These are phyloP conservation scores for Monascus ruber DNA, from an alignment of 2,329 filamentous ascomycete genomes.

Conservation along the genomic window DNA sequence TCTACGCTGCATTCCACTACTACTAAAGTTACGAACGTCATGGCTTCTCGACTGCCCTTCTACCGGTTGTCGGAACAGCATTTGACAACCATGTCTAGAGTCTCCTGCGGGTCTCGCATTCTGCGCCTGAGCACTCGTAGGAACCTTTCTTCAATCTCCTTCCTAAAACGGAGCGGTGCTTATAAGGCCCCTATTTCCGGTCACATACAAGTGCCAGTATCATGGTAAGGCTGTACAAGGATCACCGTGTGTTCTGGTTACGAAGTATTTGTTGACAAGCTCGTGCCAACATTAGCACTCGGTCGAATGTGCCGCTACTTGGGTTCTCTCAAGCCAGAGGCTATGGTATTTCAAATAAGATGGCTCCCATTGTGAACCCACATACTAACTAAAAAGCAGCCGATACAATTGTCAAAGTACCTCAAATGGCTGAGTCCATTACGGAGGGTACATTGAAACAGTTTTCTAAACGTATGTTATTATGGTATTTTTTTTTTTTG, in stretches of 20 bases:
- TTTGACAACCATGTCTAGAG: slow-evolving; percentile 18
- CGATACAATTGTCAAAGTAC: slow-evolving; percentile 82
- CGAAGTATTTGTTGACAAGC: too few relatives aligned
- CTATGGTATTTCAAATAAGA: slow-evolving; percentile 19
- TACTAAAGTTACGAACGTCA: slow-evolving; percentile 10
- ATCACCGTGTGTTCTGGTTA: too few relatives aligned
- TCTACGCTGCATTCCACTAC: not conserved
- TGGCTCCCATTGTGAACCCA: not conserved
- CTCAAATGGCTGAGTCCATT: slow-evolving; percentile 97
- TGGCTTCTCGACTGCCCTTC: slow-evolving; percentile 30
- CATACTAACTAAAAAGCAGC: slow-evolving; percentile 35
- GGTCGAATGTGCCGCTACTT: not conserved
- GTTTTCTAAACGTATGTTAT: slow-evolving; percentile 62
- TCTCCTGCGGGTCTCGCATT: slow-evolving; percentile 15
- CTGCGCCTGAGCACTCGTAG: slow-evolving; percentile 10
- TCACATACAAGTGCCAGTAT: slow-evolving; percentile 12
- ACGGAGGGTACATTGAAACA: slow-evolving; percentile 95
- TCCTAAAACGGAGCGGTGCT: slow-evolving; percentile 7
- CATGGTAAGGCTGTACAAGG: slow-evolving; percentile 11
- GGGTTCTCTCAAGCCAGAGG: not conserved
- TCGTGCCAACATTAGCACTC: not conserved
- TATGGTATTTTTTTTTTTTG: slow-evolving; percentile 4
- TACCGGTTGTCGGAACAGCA: slow-evolving; percentile 22
- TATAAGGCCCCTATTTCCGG: slow-evolving; percentile 9
- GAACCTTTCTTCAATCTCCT: slow-evolving; percentile 15